phyloP scores from a whole-genome alignment of 2,329 filamentous ascomycete species.

The Penicillium crustosum region DNA sequence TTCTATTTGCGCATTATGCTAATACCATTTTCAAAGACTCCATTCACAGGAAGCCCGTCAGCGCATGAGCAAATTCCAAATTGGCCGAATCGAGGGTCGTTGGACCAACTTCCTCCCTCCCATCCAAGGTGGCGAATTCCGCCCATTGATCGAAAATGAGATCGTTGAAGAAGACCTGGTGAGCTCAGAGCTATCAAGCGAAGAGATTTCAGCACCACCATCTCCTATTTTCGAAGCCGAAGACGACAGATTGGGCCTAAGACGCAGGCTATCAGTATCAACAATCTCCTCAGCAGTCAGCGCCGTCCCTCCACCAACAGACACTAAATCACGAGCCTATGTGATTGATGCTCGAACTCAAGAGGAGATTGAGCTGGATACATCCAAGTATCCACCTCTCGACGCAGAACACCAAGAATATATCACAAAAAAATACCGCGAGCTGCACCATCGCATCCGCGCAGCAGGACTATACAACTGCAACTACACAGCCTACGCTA shows the following conservation, averaged over 20 bases:
- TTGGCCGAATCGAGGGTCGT: slow-evolving; percentile 72
- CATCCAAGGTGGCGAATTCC: slow-evolving; percentile 80
- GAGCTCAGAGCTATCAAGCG: slow-evolving; percentile 44
- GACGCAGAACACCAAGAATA: slow-evolving; percentile 69
- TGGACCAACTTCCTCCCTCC: slow-evolving; percentile 88
- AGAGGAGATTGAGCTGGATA: slow-evolving; percentile 70
- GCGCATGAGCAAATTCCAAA: slow-evolving; percentile 75
- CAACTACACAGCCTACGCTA: slow-evolving; percentile 71
- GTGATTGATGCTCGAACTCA: slow-evolving; percentile 72
- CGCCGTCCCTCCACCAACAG: slow-evolving; percentile 10
- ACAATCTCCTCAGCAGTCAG: slow-evolving; percentile 26
- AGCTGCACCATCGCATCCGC: slow-evolving; percentile 35
- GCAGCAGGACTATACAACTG: slow-evolving; percentile 75
- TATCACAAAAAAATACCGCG: slow-evolving; percentile 62
- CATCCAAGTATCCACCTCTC: slow-evolving; percentile 73
- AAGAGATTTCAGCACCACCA: slow-evolving; percentile 52
- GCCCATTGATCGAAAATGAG: slow-evolving; percentile 48
- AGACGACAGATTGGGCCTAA: slow-evolving; percentile 36
- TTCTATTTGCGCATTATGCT: background rate
- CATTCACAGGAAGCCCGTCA: slow-evolving; percentile 74
- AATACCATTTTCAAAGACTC: slow-evolving; percentile 55
- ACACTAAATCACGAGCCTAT: slow-evolving; percentile 47
- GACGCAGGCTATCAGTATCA: slow-evolving; percentile 34
- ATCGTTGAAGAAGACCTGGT: slow-evolving; percentile 30
- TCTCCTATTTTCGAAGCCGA: slow-evolving; percentile 58